A percentile compares a stretch with the other conserved stretches of the same genome.
phyloP scores from a whole-genome alignment of 2,329 filamentous ascomycete genomes.

The Lachnellula suecica region DNA sequence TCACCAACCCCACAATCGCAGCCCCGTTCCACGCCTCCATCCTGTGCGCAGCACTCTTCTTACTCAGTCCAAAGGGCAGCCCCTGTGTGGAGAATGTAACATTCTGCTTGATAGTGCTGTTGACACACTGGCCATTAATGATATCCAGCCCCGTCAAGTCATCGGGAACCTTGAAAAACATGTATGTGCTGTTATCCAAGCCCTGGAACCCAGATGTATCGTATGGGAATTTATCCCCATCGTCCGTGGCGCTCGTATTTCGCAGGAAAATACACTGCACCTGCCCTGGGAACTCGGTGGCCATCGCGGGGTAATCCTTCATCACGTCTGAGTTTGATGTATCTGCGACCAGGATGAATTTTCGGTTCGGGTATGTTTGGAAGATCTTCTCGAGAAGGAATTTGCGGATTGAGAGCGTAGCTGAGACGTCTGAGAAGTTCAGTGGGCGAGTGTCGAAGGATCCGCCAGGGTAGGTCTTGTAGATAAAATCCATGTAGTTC shows the following conservation, averaged over 20 bases:
- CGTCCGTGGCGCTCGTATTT: conserved; percentile 71
- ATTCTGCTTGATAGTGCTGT: conserved; percentile 64
- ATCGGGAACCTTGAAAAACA: conserved; percentile 76
- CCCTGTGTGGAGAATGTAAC: conserved; percentile 69
- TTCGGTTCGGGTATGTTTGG: conserved; percentile 70
- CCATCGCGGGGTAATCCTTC: conserved; percentile 62
- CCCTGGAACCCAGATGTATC: conserved; percentile 70
- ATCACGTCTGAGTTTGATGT: conserved; percentile 78
- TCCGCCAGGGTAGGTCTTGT: conserved; percentile 73
- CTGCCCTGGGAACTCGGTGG: conserved; percentile 64
- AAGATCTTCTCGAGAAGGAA: conserved; percentile 72
- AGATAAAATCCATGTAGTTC: conserved; percentile 80
- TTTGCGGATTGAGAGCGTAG: conserved; percentile 69
- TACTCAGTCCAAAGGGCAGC: conserved; percentile 42
- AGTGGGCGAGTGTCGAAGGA: conserved; percentile 71
- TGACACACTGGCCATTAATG: conserved; percentile 65
- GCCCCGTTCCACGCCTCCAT: conserved; percentile 9
- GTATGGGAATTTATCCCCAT: conserved; percentile 69
- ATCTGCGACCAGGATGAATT: conserved; percentile 75
- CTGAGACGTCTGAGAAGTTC: conserved; percentile 75
- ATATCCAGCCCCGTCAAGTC: conserved; percentile 68
- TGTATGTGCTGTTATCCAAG: conserved; percentile 66
- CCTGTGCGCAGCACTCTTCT: conserved; percentile 21
- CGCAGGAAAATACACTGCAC: conserved; percentile 77
- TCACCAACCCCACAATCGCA: conserved; percentile 8